Evolutionary conservation across 257 asterid genomes (phyloP).

Genomic region (Lithospermum erythrorhizon): DNA sequence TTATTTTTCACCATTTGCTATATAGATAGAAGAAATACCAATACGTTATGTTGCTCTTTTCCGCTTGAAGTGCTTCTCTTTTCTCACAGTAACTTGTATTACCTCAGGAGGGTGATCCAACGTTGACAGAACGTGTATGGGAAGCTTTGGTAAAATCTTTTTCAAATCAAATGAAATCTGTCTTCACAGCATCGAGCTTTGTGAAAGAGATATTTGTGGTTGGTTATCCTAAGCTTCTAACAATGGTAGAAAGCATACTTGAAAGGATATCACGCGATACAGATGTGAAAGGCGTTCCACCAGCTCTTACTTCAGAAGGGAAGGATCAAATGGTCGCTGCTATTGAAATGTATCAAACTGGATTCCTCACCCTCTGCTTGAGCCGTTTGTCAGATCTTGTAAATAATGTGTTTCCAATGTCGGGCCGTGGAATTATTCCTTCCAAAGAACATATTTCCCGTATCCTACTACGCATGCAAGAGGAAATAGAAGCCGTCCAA

Average conservation of each 20-base stretch:
- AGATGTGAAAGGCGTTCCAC: conserved; percentile 94
- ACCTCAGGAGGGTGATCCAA: conserved; percentile 80
- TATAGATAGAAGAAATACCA: no score
- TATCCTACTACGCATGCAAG: conserved; percentile 69
- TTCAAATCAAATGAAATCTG: conserved; percentile 92
- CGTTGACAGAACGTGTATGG: conserved; percentile 87
- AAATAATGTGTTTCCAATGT: conserved; percentile 71
- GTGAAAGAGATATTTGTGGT: conserved; percentile 82
- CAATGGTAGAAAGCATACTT: conserved; percentile 71
- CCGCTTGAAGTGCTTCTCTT: no score
- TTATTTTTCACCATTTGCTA: no score
- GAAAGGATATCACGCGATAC: conserved; percentile 98
- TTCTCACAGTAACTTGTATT: conserved; percentile 17
- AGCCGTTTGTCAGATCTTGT: conserved; percentile 77
- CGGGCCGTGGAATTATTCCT: conserved; percentile 84
- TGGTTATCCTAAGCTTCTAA: conserved; percentile 87
- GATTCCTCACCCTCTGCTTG: conserved; percentile 66
- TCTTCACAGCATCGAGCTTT: conserved; percentile 86
- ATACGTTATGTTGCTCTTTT: no score
- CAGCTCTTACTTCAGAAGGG: conserved; percentile 76
- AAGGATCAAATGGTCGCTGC: conserved; percentile 76
- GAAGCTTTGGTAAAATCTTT: conserved; percentile 82
- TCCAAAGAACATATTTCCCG: conserved; percentile 70
- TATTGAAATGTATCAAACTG: conserved; percentile 64
- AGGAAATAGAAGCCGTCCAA: conserved; percentile 92